A percentile compares a stretch with the other conserved stretches of the same genome.
Conservation (phyloP, 306 rosid species). For the Pyrus pyrifolia region DNA sequence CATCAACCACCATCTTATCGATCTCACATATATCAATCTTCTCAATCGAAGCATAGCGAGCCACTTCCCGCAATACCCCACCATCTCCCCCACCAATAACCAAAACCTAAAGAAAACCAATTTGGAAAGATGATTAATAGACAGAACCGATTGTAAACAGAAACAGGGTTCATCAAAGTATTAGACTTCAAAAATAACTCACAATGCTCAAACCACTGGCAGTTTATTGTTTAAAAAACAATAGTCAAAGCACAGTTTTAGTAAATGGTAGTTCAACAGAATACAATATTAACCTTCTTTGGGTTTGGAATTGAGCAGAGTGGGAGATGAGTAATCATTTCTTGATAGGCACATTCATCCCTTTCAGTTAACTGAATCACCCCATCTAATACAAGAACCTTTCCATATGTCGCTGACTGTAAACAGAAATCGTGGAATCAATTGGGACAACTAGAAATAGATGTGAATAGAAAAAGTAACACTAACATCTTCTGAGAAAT, state of each 20-base stretch:
- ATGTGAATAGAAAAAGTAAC: background rate
- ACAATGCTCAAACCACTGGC: background rate
- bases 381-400: conserved; percentile 94
- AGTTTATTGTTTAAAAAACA: background rate
- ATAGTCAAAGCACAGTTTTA: background rate
- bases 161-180: background rate
- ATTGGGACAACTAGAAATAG: background rate
- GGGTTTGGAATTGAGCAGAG: conserved; percentile 92
- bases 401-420: conserved; percentile 93
- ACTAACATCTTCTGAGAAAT: background rate
- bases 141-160: background rate
- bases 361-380: conserved; percentile 98
- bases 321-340: conserved; percentile 95
- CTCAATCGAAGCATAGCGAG: conserved; percentile 83
- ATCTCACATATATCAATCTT: conserved; percentile 92
- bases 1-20: conserved; percentile 97
- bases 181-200: background rate
- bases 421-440: conserved; percentile 15
- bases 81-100: conserved; percentile 99
- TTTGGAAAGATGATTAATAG: conserved; percentile 11
- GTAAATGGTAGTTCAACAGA: background rate
- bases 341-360: conserved; percentile 99
- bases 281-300: conserved; percentile 45
- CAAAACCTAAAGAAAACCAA: conserved; percentile 55
- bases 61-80: conserved; percentile 92